These are phyloP conservation scores for Chrysopogon serrulatus DNA, from an alignment of 176 grass and related monocot species.

Conservation along the genomic window DNA sequence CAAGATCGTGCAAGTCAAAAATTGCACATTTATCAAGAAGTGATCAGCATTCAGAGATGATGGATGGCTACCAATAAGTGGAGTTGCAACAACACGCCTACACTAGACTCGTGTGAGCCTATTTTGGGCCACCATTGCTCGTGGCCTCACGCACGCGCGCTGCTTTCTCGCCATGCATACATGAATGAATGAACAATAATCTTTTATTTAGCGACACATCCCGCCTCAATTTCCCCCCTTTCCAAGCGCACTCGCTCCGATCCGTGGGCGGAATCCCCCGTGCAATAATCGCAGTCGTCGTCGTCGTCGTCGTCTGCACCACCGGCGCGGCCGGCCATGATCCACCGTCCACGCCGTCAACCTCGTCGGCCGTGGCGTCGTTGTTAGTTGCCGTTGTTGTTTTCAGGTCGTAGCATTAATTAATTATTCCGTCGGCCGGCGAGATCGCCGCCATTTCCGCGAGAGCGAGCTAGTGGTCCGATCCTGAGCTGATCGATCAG, in stretches of 20 bases:
- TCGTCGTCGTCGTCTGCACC: not conserved
- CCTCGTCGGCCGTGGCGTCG: not conserved
- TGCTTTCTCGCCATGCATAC: not conserved
- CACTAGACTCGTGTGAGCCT: not conserved
- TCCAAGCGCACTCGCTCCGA: not conserved
- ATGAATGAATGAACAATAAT: not conserved
- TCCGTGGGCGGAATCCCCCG: not conserved
- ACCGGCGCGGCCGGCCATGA: not conserved
- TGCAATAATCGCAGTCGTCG: not conserved
- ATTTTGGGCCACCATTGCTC: not conserved
- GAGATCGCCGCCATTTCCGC: not conserved
- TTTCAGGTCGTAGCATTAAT: not conserved
- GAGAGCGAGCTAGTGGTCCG: no score
- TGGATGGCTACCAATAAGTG: no score
- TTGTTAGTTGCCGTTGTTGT: not conserved
- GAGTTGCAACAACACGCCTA: no score
- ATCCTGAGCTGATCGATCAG: constrained; percentile 2
- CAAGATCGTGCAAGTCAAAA: no score
- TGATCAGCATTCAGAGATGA: no score
- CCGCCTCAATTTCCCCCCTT: not conserved
- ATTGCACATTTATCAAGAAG: no score
- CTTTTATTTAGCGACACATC: not conserved
- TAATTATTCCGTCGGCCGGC: not conserved
- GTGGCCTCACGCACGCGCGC: not conserved
- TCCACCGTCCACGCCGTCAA: not conserved